Conservation (phyloP, 2,329 filamentous ascomycete genomes). For the Trichoderma aggressivum region DNA sequence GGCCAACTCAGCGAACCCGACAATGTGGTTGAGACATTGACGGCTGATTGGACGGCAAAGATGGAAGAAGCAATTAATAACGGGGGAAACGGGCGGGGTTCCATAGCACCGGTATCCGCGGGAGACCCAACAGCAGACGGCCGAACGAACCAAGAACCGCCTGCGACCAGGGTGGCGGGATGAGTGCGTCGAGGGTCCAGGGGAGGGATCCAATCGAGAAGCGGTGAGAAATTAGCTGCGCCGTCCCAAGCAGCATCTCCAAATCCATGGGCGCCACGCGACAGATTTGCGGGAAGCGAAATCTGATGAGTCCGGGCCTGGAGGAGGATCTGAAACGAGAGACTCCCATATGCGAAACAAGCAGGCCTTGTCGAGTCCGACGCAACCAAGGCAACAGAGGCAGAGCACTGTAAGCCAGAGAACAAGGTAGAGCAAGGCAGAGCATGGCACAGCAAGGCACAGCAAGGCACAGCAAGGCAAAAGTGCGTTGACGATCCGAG, state of each 20-base stretch:
- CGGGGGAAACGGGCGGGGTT: constrained; percentile 8
- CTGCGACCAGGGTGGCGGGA: neutral
- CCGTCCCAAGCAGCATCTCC: neutral
- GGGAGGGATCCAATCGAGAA: neutral
- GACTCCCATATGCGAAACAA: neutral
- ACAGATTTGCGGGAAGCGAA: constrained; percentile 13
- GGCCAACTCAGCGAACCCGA: constrained; percentile 5
- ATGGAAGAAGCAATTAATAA: constrained; percentile 11
- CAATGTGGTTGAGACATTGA: constrained; percentile 13
- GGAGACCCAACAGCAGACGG: neutral
- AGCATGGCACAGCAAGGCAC: too few relatives aligned
- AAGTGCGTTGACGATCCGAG: neutral
- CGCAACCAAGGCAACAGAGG: neutral
- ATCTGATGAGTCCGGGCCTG: constrained; percentile 2
- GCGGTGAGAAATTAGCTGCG: constrained; percentile 17
- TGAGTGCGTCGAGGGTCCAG: neutral
- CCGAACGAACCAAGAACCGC: neutral
- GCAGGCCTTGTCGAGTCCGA: neutral
- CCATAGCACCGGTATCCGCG: constrained; percentile 1
- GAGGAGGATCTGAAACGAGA: neutral
- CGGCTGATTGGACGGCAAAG: constrained; percentile 9
- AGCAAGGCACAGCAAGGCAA: neutral
- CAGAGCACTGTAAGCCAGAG: too few relatives aligned
- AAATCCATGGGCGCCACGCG: constrained; percentile 13
- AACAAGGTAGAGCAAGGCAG: too few relatives aligned